A percentile compares a stretch with the other conserved stretches of the same genome.
These are phyloP conservation scores for Gentiana straminea DNA, from an alignment of 257 asterid species.

Conservation along the genomic window DNA sequence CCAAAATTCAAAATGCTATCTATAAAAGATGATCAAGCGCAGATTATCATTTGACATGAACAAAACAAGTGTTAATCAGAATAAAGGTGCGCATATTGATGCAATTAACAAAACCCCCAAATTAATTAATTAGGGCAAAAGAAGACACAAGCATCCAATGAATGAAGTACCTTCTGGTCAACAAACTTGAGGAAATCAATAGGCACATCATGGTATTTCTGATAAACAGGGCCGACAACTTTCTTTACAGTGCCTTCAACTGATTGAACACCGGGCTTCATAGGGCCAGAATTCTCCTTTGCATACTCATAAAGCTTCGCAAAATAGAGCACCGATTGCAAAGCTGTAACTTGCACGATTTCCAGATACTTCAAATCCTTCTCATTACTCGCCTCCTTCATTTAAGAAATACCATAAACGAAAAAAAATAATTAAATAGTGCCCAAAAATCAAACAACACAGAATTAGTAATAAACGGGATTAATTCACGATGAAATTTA, in stretches of 20 bases:
- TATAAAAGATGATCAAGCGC: too few species aligned
- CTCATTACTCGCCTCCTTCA: conserved; percentile 28
- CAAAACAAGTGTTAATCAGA: too few species aligned
- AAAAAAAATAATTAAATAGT: too few species aligned
- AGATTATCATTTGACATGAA: too few species aligned
- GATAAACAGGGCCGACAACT: conserved; percentile 54
- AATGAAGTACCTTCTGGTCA: conserved; percentile 49
- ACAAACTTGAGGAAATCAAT: conserved; percentile 50
- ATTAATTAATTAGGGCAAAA: too few species aligned
- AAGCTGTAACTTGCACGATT: conserved; percentile 42
- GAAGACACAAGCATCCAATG: too few species aligned
- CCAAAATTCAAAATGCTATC: too few species aligned
- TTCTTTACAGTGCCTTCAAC: conserved; percentile 59
- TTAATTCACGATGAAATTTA: too few species aligned
- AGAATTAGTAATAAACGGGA: too few species aligned
- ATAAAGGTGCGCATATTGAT: too few species aligned
- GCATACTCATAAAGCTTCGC: conserved; percentile 55
- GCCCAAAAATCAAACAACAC: too few species aligned
- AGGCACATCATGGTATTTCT: conserved; percentile 48
- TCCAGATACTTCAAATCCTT: conserved; percentile 50
- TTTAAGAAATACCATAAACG: neutral
- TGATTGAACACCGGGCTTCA: conserved; percentile 57
- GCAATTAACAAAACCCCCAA: too few species aligned
- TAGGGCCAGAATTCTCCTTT: conserved; percentile 65
- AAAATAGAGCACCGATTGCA: conserved; percentile 45